Evolutionary conservation across 106 monocot species (phyloP).

Genomic region (Platanthera zijinensis): DNA sequence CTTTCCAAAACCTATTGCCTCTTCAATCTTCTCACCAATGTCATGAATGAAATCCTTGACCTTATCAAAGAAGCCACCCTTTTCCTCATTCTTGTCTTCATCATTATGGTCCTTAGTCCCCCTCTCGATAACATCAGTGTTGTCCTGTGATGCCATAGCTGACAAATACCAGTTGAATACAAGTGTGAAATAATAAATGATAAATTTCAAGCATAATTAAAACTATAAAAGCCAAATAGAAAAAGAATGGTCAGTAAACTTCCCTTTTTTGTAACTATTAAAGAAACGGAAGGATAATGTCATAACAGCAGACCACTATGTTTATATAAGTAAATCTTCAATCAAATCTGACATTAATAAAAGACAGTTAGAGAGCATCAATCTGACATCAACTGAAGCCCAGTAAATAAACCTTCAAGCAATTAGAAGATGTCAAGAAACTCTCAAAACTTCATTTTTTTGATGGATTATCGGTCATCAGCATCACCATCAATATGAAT

Average conservation of each 20-base stretch:
- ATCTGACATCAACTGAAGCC: background rate
- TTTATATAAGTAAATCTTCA: background rate
- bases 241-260: background rate
- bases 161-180: background rate
- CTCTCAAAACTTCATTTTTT: too few relatives aligned
- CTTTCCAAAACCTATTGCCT: slow-evolving; percentile 33
- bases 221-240: background rate
- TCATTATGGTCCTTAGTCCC: slow-evolving; percentile 11
- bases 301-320: background rate
- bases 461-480: too few relatives aligned
- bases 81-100: slow-evolving; percentile 12
- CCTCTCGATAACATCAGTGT: slow-evolving; percentile 2
- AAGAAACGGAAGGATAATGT: background rate
- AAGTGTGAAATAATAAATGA: background rate
- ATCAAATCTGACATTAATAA: background rate
- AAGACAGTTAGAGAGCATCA: background rate
- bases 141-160: slow-evolving; percentile 19
- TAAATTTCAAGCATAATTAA: background rate
- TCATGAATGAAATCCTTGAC: slow-evolving; percentile 50
- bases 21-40: slow-evolving; percentile 41
- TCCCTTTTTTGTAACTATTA: background rate
- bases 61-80: slow-evolving; percentile 29
- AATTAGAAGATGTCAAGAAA: background rate
- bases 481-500: too few relatives aligned
- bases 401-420: background rate